phyloP scores from a whole-genome alignment of 2,329 filamentous ascomycete genomes.

The Phaeophleospora eucalypticola region DNA sequence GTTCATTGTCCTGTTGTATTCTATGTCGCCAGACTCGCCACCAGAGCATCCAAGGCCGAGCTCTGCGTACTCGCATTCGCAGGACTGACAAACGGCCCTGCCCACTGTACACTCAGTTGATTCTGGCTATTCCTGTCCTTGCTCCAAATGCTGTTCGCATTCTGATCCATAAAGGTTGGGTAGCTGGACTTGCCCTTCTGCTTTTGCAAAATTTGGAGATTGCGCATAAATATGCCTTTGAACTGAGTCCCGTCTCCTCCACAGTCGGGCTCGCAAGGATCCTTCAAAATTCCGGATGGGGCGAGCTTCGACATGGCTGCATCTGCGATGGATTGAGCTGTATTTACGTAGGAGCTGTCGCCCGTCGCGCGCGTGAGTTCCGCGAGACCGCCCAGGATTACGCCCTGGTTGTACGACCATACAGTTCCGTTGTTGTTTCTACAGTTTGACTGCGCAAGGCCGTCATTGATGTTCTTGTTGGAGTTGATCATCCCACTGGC shows the following conservation, averaged over 20 bases:
- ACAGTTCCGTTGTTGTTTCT: constrained; percentile 46
- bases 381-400: constrained; percentile 55
- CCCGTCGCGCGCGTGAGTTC: constrained; percentile 45
- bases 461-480: constrained; percentile 52
- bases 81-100: constrained; percentile 49
- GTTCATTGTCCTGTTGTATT: no score
- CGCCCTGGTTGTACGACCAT: constrained; percentile 57
- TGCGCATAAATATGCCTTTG: constrained; percentile 67
- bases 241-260: constrained; percentile 55
- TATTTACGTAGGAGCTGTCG: constrained; percentile 31
- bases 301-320: constrained; percentile 38
- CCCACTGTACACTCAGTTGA: constrained; percentile 61
- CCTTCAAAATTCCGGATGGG: constrained; percentile 36
- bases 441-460: constrained; percentile 47
- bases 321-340: constrained; percentile 38
- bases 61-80: constrained; percentile 31
- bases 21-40: constrained; percentile 29
- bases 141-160: constrained; percentile 63
- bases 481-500: constrained; percentile 48
- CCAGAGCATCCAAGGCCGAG: constrained; percentile 31
- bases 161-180: constrained; percentile 52
- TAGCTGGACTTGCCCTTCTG: constrained; percentile 50
- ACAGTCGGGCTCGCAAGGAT: constrained; percentile 36
- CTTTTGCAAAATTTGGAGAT: constrained; percentile 56
- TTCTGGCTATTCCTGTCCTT: constrained; percentile 51